Conservation (phyloP, 1,139 yeast genomes). For the Debaryomyces coudertii region DNA sequence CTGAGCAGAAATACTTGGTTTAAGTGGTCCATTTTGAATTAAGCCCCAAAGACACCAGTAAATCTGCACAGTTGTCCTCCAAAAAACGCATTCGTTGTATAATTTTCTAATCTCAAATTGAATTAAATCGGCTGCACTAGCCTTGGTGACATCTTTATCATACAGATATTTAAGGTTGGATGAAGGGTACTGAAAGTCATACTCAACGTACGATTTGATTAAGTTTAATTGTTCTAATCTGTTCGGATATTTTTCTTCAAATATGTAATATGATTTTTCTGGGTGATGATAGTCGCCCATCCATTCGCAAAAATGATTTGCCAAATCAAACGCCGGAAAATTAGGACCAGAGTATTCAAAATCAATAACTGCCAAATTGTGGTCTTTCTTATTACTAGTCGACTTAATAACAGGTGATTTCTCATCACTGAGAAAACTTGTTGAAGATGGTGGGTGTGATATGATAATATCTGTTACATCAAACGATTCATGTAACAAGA, state of each 20-base stretch:
- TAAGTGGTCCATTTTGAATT: constrained; percentile 63
- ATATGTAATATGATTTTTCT: constrained; percentile 58
- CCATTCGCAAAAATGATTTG: constrained; percentile 93
- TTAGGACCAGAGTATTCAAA: constrained; percentile 97
- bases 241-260: constrained; percentile 63
- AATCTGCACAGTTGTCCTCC: constrained; percentile 82
- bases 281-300: constrained; percentile 89
- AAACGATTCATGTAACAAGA: constrained; percentile 54
- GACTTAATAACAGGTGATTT: constrained; percentile 21
- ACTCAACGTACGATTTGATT: constrained; percentile 71
- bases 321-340: constrained; percentile 85
- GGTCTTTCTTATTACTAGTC: constrained; percentile 53
- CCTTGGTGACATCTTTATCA: constrained; percentile 20
- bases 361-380: constrained; percentile 87
- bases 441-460: constrained; percentile 24
- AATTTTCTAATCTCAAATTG: constrained; percentile 61
- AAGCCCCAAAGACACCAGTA: constrained; percentile 95
- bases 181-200: constrained; percentile 46
- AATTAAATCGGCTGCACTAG: constrained; percentile 30
- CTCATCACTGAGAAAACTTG: constrained; percentile 27
- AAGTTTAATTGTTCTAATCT: constrained; percentile 70
- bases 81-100: constrained; percentile 65
- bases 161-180: constrained; percentile 33
- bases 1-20: constrained; percentile 16
- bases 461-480: constrained; percentile 41